Percentiles rank a stretch among this genome's conserved stretches.
Conservation (phyloP, 371 early-diverging fungal genomes). For the Mortierella polycephala region DNA sequence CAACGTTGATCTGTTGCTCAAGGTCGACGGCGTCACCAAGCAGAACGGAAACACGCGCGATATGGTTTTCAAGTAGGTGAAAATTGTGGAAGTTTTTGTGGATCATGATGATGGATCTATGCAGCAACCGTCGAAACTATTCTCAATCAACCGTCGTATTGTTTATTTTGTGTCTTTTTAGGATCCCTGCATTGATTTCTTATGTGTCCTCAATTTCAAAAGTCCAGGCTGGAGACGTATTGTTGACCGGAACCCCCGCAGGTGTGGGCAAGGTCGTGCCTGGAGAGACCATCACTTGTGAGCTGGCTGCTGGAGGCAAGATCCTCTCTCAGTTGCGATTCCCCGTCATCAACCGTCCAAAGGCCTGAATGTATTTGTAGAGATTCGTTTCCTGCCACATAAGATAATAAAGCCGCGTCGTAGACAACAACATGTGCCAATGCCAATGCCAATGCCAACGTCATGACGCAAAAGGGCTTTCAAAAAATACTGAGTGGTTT, state of each 20-base stretch:
- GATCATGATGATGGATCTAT: neutral
- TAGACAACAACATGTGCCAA: too few relatives aligned
- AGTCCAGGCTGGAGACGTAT: constrained; percentile 83
- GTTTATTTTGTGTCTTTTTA: constrained; percentile 11
- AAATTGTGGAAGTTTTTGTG: neutral
- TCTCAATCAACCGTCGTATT: neutral
- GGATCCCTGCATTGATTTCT: constrained; percentile 79
- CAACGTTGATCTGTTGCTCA: constrained; percentile 81
- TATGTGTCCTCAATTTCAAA: constrained; percentile 87
- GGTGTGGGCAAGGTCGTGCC: constrained; percentile 88
- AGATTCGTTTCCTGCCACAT: too few relatives aligned
- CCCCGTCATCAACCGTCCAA: constrained; percentile 31
- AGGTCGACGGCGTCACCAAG: constrained; percentile 76
- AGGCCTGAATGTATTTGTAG: too few relatives aligned
- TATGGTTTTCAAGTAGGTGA: constrained; percentile 86
- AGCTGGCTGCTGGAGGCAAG: constrained; percentile 21
- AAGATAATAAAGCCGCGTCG: too few relatives aligned
- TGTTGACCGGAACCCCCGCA: constrained; percentile 65
- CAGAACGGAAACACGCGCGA: constrained; percentile 90
- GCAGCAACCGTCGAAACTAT: neutral
- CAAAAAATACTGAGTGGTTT: constrained; percentile 4
- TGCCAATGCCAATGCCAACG: too few relatives aligned
- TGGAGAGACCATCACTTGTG: constrained; percentile 77
- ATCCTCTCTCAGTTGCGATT: constrained; percentile 31
- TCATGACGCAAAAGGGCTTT: too few relatives aligned